Percentiles rank a stretch among this genome's conserved stretches.
Conservation (phyloP, 225 moss, liverwort and hornwort species). For the Neckera pumila region DNA sequence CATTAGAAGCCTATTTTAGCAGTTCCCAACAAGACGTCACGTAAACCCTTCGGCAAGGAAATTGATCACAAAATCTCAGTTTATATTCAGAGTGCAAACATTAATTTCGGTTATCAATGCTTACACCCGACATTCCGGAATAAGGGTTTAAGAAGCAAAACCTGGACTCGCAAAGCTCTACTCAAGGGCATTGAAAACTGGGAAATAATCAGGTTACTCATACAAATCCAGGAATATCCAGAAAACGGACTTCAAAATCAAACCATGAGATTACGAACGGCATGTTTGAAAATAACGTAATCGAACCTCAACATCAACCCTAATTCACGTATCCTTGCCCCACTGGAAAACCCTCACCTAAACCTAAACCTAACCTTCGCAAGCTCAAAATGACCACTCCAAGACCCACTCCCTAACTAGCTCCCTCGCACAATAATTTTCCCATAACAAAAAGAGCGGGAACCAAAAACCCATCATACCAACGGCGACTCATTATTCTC, state of each 20-base stretch:
- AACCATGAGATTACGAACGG: neutral
- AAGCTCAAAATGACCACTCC: neutral
- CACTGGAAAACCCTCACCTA: neutral
- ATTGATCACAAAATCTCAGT: neutral
- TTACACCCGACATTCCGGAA: neutral
- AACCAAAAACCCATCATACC: constrained; percentile 16
- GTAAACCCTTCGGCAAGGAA: neutral
- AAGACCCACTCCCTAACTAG: neutral
- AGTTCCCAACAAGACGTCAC: neutral
- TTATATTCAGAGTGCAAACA: neutral
- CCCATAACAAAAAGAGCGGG: neutral
- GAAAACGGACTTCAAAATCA: neutral
- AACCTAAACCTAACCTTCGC: neutral
- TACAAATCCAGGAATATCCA: neutral
- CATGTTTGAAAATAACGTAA: neutral
- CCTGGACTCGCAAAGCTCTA: neutral
- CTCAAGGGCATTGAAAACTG: neutral
- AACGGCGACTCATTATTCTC: constrained; percentile 39
- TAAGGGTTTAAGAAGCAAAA: neutral
- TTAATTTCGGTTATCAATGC: neutral
- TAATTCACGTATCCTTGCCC: neutral
- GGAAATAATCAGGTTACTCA: neutral
- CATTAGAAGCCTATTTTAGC: neutral
- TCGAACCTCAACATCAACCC: neutral
- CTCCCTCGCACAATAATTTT: neutral